These are phyloP conservation scores for Pyricularia sp. DNA, from an alignment of 2,329 filamentous ascomycete species.

Conservation along the genomic window DNA sequence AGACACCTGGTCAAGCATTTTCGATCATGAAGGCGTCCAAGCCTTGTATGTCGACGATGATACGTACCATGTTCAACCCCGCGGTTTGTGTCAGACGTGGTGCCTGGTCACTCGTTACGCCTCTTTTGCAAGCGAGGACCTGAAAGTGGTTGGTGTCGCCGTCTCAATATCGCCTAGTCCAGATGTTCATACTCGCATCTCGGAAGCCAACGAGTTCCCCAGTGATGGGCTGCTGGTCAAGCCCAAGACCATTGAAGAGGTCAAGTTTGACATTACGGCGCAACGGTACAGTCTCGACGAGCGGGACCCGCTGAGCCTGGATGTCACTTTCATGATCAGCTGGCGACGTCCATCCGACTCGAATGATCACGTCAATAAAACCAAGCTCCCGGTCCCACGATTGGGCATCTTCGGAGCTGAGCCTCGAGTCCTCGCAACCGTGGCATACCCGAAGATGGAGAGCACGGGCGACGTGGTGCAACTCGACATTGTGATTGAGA, in stretches of 20 bases:
- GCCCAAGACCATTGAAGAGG: conserved; percentile 58
- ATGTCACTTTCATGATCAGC: conserved; percentile 59
- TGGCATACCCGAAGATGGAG: conserved; percentile 26
- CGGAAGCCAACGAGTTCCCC: conserved; percentile 24
- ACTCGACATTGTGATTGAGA: conserved; percentile 59
- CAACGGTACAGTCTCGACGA: conserved; percentile 75
- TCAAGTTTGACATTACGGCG: conserved; percentile 58
- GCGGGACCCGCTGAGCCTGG: conserved; percentile 58
- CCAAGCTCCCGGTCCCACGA: conserved; percentile 62
- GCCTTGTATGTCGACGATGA: conserved; percentile 14
- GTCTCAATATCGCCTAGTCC: conserved; percentile 35
- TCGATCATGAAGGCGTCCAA: conserved; percentile 43
- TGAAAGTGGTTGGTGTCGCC: conserved; percentile 50
- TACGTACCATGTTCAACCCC: conserved; percentile 14
- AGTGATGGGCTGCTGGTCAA: conserved; percentile 35
- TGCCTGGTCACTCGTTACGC: conserved; percentile 58
- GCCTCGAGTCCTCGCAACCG: conserved; percentile 63
- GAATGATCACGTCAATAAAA: conserved; percentile 35
- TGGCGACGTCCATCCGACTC: conserved; percentile 51
- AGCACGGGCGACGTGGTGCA: background rate
- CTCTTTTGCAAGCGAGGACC: conserved; percentile 64
- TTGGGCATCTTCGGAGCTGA: conserved; percentile 73
- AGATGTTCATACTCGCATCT: conserved; percentile 43
- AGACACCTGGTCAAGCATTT: conserved; percentile 78
- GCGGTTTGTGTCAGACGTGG: conserved; percentile 71